Evolutionary conservation across 1,284 basidiomycete genomes (phyloP), one percentile per base, ranked within the genome.

Genomic region (Irpex sp.): DNA sequence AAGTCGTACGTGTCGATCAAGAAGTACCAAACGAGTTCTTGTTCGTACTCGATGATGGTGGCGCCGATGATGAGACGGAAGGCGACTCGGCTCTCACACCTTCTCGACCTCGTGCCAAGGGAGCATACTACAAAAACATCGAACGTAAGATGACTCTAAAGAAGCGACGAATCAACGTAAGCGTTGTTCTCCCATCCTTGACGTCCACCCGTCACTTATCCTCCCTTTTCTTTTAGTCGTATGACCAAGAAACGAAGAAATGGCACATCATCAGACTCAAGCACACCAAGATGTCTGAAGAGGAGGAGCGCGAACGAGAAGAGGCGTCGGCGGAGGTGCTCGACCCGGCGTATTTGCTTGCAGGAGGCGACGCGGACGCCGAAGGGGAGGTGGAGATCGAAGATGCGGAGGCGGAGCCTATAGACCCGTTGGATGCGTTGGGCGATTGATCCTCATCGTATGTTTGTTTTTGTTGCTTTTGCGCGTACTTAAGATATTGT

Each of bases 91-190:
- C 64, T 40, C 54, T 17, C 56, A 69, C 26, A 58, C 58, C 66
- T 44, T 68, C 58, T 71, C 72, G 65, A 62, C 70, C 59, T 56
- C 65, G 67, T 44, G 71, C 56, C 73, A 82, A 63, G 75, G 93
- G 90, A 15, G 94, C 88, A 0, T 94, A 92, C 74, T 95, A 93
- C 80, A 94, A 94, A 76, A 89, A 89, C 71, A 92, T 96, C 64
- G 88, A 90, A 73, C 86, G 91, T 64, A 93, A 93, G 74, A 93
- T 94, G 83, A 79, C 87, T 19, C 78, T 96, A 57, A 93, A 94
- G 76, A 95, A 94, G 80, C 92, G 89, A 73, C 84, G 93, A 11
- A 84, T 83, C 17, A 91, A 89, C 74, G 93, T 93, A 26, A 26
- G 26, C 26, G 26, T 26, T 26, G 26, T 26, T 26, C 26, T 26